Conservation (phyloP, 2,329 filamentous ascomycete genomes). For the Colletotrichum ledebouriae region DNA sequence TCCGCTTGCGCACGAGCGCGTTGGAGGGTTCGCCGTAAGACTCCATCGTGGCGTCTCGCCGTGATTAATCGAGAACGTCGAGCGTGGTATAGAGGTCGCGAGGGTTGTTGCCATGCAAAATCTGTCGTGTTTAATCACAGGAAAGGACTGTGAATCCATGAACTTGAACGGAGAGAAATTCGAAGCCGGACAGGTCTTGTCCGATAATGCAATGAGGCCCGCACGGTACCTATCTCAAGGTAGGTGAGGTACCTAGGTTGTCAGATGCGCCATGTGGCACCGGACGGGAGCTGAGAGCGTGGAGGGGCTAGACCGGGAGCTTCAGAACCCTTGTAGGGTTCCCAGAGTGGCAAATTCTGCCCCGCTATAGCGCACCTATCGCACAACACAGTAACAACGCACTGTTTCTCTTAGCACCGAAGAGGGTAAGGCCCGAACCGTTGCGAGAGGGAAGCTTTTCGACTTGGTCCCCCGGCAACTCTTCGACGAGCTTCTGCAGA, state of each 20-base stretch:
- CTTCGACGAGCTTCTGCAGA: slow-evolving; percentile 41
- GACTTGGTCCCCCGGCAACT: slow-evolving; percentile 33
- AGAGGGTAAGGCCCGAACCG: slow-evolving; percentile 41
- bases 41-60: slow-evolving; percentile 53
- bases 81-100: not conserved
- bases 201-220: slow-evolving; percentile 4
- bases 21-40: slow-evolving; percentile 56
- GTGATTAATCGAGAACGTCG: not conserved
- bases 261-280: not conserved
- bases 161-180: no score
- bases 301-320: no score
- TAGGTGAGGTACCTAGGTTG: no score
- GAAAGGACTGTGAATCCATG: no score
- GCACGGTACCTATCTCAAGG: not conserved
- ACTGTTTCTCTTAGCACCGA: slow-evolving; percentile 36
- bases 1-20: slow-evolving; percentile 76
- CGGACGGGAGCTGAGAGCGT: not conserved
- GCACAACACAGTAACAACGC: slow-evolving; percentile 24
- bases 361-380: slow-evolving; percentile 20
- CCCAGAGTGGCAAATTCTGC: slow-evolving; percentile 33
- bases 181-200: no score
- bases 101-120: slow-evolving; percentile 2
- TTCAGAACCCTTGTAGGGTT: slow-evolving; percentile 24
- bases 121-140: slow-evolving; percentile 5
- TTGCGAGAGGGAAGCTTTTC: slow-evolving; percentile 36